Conservation (phyloP, 1,284 basidiomycete species). For the Pseudozyma thailandica region DNA sequence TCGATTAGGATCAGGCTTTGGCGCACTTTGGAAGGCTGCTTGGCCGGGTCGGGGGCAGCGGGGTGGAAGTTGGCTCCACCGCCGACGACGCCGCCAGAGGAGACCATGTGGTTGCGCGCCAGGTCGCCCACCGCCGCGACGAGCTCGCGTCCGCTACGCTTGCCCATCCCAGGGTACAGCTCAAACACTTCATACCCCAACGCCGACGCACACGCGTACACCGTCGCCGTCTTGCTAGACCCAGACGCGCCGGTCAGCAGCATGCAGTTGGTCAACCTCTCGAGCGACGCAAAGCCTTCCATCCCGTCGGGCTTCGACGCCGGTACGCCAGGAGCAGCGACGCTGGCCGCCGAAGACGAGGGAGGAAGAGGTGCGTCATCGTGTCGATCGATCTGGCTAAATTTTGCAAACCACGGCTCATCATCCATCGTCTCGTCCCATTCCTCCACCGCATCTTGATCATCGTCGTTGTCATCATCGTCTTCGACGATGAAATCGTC, state of each 20-base stretch:
- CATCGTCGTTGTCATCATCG: slow-evolving; percentile 37
- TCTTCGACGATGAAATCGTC: slow-evolving; percentile 55
- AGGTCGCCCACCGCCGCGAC: slow-evolving; percentile 88
- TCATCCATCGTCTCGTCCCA: slow-evolving; percentile 20
- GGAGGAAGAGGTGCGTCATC: not conserved
- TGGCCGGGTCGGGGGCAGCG: no score
- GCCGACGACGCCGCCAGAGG: slow-evolving; percentile 50
- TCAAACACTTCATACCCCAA: slow-evolving; percentile 97
- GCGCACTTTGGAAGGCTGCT: no score
- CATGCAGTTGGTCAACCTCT: slow-evolving; percentile 57
- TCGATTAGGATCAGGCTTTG: slow-evolving; percentile 95
- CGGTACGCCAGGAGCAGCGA: not conserved
- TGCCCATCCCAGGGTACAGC: slow-evolving; percentile 88
- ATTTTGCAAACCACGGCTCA: slow-evolving; percentile 51
- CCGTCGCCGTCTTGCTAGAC: slow-evolving; percentile 61
- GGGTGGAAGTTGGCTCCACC: slow-evolving; percentile 19
- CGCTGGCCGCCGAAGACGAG: not conserved
- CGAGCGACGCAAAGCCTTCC: slow-evolving; percentile 10
- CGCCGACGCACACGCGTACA: slow-evolving; percentile 70
- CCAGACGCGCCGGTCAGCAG: slow-evolving; percentile 78
- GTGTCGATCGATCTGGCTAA: slow-evolving; percentile 23
- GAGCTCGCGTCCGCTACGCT: slow-evolving; percentile 81
- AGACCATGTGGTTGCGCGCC: slow-evolving; percentile 76
- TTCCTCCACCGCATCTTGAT: slow-evolving; percentile 39
- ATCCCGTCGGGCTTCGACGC: not conserved